These are phyloP conservation scores for Silybum marianum DNA, from an alignment of 129 eudicot genomes.

Conservation along the genomic window DNA sequence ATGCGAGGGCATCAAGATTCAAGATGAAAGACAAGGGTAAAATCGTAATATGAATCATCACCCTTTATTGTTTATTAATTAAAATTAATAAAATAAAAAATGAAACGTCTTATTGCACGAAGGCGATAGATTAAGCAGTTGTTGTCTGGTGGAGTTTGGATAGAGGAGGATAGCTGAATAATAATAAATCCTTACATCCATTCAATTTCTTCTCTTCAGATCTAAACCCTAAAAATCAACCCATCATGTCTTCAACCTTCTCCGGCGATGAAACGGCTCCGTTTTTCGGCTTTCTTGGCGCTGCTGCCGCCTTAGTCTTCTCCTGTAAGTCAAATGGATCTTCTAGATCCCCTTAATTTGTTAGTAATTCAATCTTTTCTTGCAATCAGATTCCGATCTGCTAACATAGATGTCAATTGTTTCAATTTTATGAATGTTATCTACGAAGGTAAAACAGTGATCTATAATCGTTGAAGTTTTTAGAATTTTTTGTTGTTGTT, in stretches of 20 bases:
- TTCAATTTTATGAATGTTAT: neutral
- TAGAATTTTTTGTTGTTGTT: neutral
- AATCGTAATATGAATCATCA: neutral
- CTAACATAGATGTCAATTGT: neutral
- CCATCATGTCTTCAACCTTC: conserved; percentile 50
- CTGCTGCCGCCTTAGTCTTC: conserved; percentile 74
- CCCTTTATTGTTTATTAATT: too few species aligned
- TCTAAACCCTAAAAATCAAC: conserved; percentile 5
- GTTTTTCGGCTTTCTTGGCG: conserved; percentile 77
- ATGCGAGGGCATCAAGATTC: neutral
- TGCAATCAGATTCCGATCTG: neutral
- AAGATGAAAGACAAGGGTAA: neutral
- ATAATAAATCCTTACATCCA: conserved; percentile 24
- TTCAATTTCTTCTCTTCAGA: conserved; percentile 27
- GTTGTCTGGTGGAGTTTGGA: neutral
- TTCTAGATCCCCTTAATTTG: neutral
- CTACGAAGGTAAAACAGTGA: neutral
- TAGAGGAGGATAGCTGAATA: neutral
- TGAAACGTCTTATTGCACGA: neutral
- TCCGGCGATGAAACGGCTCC: conserved; percentile 77
- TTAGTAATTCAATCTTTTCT: neutral
- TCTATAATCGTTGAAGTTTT: neutral
- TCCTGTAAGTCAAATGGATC: conserved; percentile 41
- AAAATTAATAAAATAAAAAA: neutral
- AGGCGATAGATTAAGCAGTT: conserved; percentile 2